Conservation (phyloP, 2,329 filamentous ascomycete genomes). For the Fusarium avenaceum region DNA sequence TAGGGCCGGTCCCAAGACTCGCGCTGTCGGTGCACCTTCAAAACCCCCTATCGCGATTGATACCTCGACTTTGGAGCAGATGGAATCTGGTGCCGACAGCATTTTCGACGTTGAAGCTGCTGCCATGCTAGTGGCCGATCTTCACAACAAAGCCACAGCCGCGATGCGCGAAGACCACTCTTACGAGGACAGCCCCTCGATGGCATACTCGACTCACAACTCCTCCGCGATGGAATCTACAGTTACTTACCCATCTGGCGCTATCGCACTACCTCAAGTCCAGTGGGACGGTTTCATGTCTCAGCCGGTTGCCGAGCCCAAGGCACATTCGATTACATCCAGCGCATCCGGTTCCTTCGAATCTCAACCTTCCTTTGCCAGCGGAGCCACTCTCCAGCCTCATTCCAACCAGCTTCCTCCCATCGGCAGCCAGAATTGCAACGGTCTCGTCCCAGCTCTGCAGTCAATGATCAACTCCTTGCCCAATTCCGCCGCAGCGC, state of each 20-base stretch:
- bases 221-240: slow-evolving; percentile 81
- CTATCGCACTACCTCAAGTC: slow-evolving; percentile 86
- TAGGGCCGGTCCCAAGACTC: slow-evolving; percentile 77
- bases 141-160: slow-evolving; percentile 92
- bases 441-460: slow-evolving; percentile 73
- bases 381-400: slow-evolving; percentile 68
- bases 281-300: slow-evolving; percentile 93
- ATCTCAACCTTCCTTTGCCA: slow-evolving; percentile 73
- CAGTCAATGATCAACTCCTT: slow-evolving; percentile 81
- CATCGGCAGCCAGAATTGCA: slow-evolving; percentile 73
- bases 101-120: slow-evolving; percentile 97
- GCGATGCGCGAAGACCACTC: slow-evolving; percentile 73
- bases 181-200: slow-evolving; percentile 70
- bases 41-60: slow-evolving; percentile 86
- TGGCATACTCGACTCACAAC: slow-evolving; percentile 79
- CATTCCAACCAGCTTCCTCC: slow-evolving; percentile 75
- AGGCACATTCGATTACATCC: slow-evolving; percentile 80
- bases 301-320: slow-evolving; percentile 76
- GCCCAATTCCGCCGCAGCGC: slow-evolving; percentile 75
- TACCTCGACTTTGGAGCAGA: slow-evolving; percentile 88
- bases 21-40: slow-evolving; percentile 72
- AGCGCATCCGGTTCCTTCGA: slow-evolving; percentile 76
- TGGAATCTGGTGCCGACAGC: slow-evolving; percentile 89
- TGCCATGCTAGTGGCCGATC: slow-evolving; percentile 97
- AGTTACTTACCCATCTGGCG: slow-evolving; percentile 80